Evolutionary conservation across 257 asterid species (phyloP).

Genomic region (Rehmannia glutinosa): DNA sequence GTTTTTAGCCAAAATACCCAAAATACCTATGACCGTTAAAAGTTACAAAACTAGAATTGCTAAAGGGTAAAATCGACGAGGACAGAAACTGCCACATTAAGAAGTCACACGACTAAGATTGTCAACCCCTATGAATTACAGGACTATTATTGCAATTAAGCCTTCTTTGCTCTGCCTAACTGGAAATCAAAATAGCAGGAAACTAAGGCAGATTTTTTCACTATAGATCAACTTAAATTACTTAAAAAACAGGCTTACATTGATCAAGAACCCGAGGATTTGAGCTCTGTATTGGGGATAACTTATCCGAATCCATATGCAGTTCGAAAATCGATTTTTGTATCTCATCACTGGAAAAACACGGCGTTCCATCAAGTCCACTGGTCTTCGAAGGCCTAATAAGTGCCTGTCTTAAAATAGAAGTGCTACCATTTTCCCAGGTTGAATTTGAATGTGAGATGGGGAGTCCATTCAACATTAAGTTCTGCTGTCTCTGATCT

Average conservation of each 20-base stretch:
- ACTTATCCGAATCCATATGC: constrained; percentile 14
- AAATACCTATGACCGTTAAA: too few species aligned
- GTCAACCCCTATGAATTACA: too few species aligned
- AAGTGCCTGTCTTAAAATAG: constrained; percentile 4
- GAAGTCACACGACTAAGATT: too few species aligned
- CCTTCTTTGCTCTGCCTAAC: too few species aligned
- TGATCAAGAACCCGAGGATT: constrained; percentile 27
- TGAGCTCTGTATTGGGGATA: constrained; percentile 18
- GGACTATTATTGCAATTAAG: too few species aligned
- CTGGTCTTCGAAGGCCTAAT: constrained; percentile 19
- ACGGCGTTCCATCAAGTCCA: background rate
- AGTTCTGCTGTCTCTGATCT: constrained; percentile 28
- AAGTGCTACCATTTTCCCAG: constrained; percentile 20
- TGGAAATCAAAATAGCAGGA: too few species aligned
- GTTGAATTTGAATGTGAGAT: constrained; percentile 23
- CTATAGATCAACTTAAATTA: background rate
- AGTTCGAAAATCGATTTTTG: constrained; percentile 15
- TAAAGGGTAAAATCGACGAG: too few species aligned
- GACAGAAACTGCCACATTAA: too few species aligned
- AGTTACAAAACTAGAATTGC: too few species aligned
- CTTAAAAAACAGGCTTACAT: constrained; percentile 19
- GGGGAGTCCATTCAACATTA: constrained; percentile 28
- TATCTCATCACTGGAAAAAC: constrained; percentile 1
- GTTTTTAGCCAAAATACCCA: too few species aligned
- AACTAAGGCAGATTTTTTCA: background rate